Conservation (phyloP, 768 basidiomycete genomes). For the Termitomyces sp. region DNA sequence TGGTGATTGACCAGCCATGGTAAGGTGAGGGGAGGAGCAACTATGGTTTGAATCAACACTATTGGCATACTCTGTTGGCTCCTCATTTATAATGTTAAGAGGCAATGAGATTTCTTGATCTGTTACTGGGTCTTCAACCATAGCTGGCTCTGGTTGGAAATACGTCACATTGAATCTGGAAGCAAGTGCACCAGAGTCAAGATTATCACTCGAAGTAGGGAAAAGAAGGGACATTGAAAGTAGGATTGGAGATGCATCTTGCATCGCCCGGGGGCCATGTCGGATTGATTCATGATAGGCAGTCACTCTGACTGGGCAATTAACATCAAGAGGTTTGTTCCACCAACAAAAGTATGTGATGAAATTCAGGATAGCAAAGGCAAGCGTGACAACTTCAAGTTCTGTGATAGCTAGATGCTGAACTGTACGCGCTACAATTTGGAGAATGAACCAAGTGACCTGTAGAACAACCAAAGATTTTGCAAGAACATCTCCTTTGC, state of each 20-base stretch:
- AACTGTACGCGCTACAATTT: slow-evolving; percentile 18
- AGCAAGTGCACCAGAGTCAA: background rate
- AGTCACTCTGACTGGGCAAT: background rate
- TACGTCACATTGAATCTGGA: background rate
- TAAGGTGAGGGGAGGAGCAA: background rate
- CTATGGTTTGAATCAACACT: background rate
- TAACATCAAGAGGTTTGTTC: slow-evolving; percentile 27
- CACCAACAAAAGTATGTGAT: slow-evolving; percentile 27
- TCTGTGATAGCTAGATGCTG: slow-evolving; percentile 19
- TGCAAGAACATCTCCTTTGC: slow-evolving; percentile 20
- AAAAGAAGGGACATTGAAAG: background rate
- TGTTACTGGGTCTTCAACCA: background rate
- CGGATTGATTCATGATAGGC: background rate
- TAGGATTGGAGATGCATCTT: background rate
- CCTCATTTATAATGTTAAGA: background rate
- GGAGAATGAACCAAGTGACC: slow-evolving; percentile 23
- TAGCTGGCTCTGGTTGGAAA: background rate
- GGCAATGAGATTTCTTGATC: background rate
- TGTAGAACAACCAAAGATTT: slow-evolving; percentile 20
- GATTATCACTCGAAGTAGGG: background rate
- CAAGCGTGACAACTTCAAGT: slow-evolving; percentile 25
- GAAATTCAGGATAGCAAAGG: slow-evolving; percentile 18
- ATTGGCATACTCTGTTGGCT: background rate
- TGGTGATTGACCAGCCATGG: background rate
- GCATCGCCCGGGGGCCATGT: background rate